These are phyloP conservation scores for Thraustochytrium sp. DNA, from an alignment of 352 stramenopile species.

Conservation along the genomic window DNA sequence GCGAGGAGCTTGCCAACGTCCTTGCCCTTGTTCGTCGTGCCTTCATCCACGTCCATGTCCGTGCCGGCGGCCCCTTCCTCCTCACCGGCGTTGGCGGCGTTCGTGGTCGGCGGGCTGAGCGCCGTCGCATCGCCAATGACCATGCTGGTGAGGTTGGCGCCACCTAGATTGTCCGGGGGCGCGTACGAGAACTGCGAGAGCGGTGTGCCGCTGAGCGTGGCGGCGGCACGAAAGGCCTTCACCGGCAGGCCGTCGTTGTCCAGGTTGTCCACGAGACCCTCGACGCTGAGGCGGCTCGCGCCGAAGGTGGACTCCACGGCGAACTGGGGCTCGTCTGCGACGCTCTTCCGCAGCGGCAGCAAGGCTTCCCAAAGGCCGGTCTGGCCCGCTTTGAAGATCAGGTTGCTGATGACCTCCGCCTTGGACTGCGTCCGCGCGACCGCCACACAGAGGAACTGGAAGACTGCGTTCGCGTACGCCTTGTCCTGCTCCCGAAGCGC, in stretches of 20 bases:
- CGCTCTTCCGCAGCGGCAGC: not conserved
- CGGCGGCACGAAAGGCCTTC: not conserved
- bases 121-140: not conserved
- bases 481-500: not conserved
- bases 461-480: slow-evolving; percentile 3
- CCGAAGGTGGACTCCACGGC: slow-evolving; percentile 10
- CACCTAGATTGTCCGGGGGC: not conserved
- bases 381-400: not conserved
- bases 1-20: too few relatives aligned
- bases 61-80: not conserved
- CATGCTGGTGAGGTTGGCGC: not conserved
- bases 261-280: not conserved
- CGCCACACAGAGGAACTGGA: slow-evolving; percentile 30
- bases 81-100: too few relatives aligned
- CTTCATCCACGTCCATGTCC: slow-evolving; percentile 19
- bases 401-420: not conserved
- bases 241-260: not conserved
- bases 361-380: not conserved
- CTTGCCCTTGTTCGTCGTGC: too few relatives aligned
- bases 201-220: not conserved
- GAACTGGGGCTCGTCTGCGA: not conserved
- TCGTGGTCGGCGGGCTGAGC: too few relatives aligned
- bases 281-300: not conserved
- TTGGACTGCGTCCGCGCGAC: slow-evolving; percentile 24
- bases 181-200: slow-evolving; percentile 16